Evolutionary conservation across 1,284 basidiomycete species (phyloP), one percentile per base, ranked within the genome.

Genomic region (Sporisorium reilianum): DNA sequence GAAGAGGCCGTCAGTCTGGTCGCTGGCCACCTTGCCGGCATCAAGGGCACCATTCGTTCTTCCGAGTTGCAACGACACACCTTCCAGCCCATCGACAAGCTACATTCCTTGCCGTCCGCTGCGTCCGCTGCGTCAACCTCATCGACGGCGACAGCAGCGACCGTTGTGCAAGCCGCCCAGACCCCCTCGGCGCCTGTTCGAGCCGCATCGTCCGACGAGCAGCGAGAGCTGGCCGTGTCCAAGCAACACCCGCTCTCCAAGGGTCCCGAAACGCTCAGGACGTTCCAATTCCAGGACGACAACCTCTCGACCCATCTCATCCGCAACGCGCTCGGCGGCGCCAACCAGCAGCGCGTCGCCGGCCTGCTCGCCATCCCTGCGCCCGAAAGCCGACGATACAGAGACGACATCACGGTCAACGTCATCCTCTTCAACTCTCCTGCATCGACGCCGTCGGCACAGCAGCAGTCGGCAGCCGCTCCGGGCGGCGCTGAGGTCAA

Each of bases 241-340:
- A 76, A 77, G 55, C 64, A 77, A n/a, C 82, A 84, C 32, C 83
- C 83, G 14, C 68, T 84, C 3, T 75, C 68, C 23, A 77, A 76
- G 50, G 72, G 78, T 16, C 78, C 75, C 8, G 65, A 80, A 25
- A 41, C 75, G 23, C 61, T 72, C 11, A 55, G 67, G 30, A 67
- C 75, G 14, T 84, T 78, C 68, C 77, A 75, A 5, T 84, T 84
- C 64, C 73, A 82, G 66, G 95, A 99, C 84, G 90, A 90, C 34
- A 95, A 97, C 82, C 87, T 94, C 57, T 90, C 92, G 56, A 91
- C 94, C 18, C 97, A 98, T 86, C 87, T 99, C 38, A 94, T 98
- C 69, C 89, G 96, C 72, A 99, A 99, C 82, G 93, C 94, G 14
- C 90, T 98, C 64, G 95, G 93, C 28, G 95, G 95, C 20, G 94